Percentiles rank a stretch among this genome's conserved stretches.
phyloP scores from a whole-genome alignment of 345 rosid species.

The Populus davidiana region DNA sequence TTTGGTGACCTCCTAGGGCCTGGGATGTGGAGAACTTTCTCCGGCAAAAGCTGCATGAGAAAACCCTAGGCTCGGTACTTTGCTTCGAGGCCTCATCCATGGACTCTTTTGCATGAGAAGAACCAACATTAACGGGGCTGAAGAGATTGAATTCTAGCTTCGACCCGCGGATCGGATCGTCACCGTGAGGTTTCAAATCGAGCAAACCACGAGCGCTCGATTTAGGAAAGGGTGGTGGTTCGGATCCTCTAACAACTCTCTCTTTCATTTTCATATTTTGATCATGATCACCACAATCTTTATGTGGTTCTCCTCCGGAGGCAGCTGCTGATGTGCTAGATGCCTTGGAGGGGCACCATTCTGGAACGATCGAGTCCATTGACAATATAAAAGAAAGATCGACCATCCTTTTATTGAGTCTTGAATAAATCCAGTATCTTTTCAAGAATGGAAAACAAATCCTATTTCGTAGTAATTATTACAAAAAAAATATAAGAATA shows the following conservation, averaged over 20 bases:
- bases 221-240: not conserved
- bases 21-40: conserved; percentile 29
- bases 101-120: conserved; percentile 2
- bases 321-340: conserved; percentile 35
- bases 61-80: conserved; percentile 4
- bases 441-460: conserved; percentile 20
- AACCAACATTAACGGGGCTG: not conserved
- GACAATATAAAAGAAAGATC: not conserved
- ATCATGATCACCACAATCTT: not conserved
- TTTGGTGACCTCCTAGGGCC: conserved; percentile 28
- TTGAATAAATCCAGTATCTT: conserved; percentile 20
- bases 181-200: conserved; percentile 22
- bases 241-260: not conserved
- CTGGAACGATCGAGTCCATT: conserved; percentile 23
- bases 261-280: conserved; percentile 13
- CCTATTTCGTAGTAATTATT: too few relatives aligned
- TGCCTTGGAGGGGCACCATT: conserved; percentile 27
- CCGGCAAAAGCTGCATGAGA: conserved; percentile 26
- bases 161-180: conserved; percentile 14
- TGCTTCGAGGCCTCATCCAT: not conserved
- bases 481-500: too few relatives aligned
- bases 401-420: conserved; percentile 15
- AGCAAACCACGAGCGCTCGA: conserved; percentile 13
- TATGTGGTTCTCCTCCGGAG: conserved; percentile 12
- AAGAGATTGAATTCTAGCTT: conserved; percentile 35